phyloP scores from a whole-genome alignment of 345 rosid genomes.

The Clausena lansium region DNA sequence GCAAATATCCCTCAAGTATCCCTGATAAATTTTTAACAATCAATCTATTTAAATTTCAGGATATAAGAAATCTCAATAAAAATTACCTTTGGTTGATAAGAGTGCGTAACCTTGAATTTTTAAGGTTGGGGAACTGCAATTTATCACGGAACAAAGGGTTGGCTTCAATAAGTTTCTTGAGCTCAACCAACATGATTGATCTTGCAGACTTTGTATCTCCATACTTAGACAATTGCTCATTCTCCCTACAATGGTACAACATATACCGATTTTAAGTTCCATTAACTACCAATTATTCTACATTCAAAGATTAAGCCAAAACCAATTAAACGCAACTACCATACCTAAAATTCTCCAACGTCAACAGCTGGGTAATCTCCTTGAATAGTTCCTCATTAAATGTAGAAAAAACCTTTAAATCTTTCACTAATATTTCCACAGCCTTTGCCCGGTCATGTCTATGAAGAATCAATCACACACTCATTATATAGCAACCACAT shows the following conservation, averaged over 20 bases:
- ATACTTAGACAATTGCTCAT: conserved; percentile 93
- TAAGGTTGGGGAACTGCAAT: conserved; percentile 90
- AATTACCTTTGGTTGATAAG: conserved; percentile 90
- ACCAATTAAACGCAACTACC: background rate
- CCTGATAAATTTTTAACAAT: background rate
- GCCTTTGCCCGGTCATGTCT: conserved; percentile 98
- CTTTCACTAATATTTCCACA: conserved; percentile 89
- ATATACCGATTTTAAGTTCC: conserved; percentile 5
- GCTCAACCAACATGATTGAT: conserved; percentile 94
- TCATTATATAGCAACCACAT: background rate
- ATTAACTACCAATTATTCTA: background rate
- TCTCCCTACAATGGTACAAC: conserved; percentile 60
- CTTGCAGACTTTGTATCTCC: conserved; percentile 99
- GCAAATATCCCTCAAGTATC: background rate
- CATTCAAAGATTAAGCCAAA: background rate
- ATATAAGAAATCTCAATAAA: background rate
- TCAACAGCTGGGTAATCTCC: conserved; percentile 93
- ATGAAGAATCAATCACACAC: conserved; percentile 6
- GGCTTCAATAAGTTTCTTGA: conserved; percentile 97
- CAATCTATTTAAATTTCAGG: background rate
- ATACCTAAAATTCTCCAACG: conserved; percentile 89
- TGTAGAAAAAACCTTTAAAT: conserved; percentile 93
- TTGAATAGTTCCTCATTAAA: conserved; percentile 95
- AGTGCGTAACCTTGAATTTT: conserved; percentile 84
- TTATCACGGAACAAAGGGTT: conserved; percentile 96